Evolutionary conservation across 176 grass and related monocot genomes (phyloP).

Genomic region (Themeda triandra): DNA sequence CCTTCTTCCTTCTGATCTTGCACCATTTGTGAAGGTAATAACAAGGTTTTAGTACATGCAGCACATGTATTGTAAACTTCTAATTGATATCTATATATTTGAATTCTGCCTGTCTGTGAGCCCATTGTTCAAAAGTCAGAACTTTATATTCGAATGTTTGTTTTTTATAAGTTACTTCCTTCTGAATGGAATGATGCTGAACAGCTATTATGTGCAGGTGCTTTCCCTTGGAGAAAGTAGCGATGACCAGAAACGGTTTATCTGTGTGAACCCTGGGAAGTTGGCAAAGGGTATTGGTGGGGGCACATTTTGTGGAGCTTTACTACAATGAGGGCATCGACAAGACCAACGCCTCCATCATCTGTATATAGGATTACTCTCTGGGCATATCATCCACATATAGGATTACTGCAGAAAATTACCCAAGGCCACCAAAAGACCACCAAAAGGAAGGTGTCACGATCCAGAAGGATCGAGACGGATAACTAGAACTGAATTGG

Average conservation of each 20-base stretch:
- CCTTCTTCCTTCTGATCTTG: constrained; percentile 87
- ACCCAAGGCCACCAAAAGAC: neutral
- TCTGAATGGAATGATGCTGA: constrained; percentile 23
- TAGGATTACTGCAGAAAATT: neutral
- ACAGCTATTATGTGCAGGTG: constrained; percentile 45
- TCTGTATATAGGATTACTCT: constrained; percentile 53
- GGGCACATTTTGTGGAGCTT: constrained; percentile 86
- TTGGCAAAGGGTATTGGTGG: constrained; percentile 89
- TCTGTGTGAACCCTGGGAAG: constrained; percentile 88
- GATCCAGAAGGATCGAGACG: no score
- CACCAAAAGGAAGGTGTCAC: neutral
- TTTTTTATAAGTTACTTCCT: neutral
- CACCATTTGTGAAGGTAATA: constrained; percentile 88
- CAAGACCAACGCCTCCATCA: constrained; percentile 56
- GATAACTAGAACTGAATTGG: no score
- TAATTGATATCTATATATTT: neutral
- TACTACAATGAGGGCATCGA: constrained; percentile 51
- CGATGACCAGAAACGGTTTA: constrained; percentile 32
- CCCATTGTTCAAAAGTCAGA: neutral
- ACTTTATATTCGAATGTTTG: neutral
- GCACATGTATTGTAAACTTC: neutral
- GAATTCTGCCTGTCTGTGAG: neutral
- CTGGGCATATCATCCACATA: neutral
- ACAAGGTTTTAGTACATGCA: neutral
- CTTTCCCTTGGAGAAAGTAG: constrained; percentile 46